Evolutionary conservation across 2,329 filamentous ascomycete species (phyloP).

Genomic region (Penicillium sp.): DNA sequence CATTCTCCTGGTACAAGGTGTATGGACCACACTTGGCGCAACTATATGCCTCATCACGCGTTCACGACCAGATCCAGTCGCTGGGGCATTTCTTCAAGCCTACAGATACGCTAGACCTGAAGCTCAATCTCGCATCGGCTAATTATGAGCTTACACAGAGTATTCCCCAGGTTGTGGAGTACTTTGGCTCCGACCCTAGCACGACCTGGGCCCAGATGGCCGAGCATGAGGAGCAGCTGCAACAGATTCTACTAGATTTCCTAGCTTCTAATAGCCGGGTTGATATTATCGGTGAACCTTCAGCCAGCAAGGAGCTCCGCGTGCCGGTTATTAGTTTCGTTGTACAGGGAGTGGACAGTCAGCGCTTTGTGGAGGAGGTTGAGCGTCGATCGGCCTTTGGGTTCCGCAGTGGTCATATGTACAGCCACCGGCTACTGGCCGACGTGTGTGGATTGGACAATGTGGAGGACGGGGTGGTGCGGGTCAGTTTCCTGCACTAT

Average conservation of each 20-base stretch:
- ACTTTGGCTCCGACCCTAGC: conserved; percentile 51
- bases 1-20: conserved; percentile 81
- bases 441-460: conserved; percentile 59
- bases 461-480: conserved; percentile 62
- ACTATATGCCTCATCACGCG: conserved; percentile 63
- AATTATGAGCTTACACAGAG: conserved; percentile 69
- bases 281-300: conserved; percentile 60
- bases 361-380: conserved; percentile 61
- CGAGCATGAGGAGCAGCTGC: conserved; percentile 61
- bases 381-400: conserved; percentile 61
- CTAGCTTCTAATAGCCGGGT: conserved; percentile 54
- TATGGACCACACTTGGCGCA: conserved; percentile 74
- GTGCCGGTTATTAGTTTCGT: conserved; percentile 69
- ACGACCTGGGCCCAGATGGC: conserved; percentile 54
- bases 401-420: conserved; percentile 68
- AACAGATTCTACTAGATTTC: conserved; percentile 60
- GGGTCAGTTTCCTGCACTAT: conserved; percentile 73
- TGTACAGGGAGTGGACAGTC: conserved; percentile 57
- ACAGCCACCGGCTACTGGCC: conserved; percentile 62
- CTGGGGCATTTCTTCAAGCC: conserved; percentile 69
- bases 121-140: conserved; percentile 66
- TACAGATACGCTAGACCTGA: conserved; percentile 59
- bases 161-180: conserved; percentile 62
- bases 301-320: conserved; percentile 49
- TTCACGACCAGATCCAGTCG: conserved; percentile 57